A percentile compares a stretch with the other conserved stretches of the same genome.
Evolutionary conservation across 78 protist genomes (phyloP).

Genomic region (Pigoraptor vietnamica): DNA sequence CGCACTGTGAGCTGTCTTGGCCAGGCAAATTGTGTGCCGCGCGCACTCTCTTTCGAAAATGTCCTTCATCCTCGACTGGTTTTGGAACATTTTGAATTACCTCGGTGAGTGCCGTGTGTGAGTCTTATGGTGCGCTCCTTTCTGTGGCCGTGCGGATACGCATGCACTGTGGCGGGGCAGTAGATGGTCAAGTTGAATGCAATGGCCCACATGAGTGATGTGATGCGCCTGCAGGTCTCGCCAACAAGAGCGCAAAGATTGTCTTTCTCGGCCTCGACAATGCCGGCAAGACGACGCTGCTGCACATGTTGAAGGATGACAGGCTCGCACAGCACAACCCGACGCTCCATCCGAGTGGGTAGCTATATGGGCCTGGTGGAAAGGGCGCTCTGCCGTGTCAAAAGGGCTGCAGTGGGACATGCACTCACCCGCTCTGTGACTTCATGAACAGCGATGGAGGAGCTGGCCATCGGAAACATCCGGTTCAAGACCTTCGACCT

Average conservation of each 20-base stretch:
- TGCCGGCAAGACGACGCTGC: conserved; percentile 99
- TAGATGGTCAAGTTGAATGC: too few relatives aligned
- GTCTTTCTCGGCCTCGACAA: conserved; percentile 99
- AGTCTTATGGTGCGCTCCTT: background rate
- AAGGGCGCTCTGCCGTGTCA: background rate
- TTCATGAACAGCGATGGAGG: conserved; percentile 77
- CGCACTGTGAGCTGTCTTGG: background rate
- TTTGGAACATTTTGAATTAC: background rate
- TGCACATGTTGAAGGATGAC: conserved; percentile 92
- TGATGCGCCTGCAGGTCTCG: conserved; percentile 62
- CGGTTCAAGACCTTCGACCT: conserved; percentile 88
- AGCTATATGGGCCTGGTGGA: background rate
- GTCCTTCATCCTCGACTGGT: background rate
- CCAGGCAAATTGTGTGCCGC: too few relatives aligned
- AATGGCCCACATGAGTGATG: too few relatives aligned
- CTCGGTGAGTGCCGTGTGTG: background rate
- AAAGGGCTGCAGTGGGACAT: too few relatives aligned
- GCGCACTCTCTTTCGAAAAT: too few relatives aligned
- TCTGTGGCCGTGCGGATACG: background rate
- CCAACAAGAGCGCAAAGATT: conserved; percentile 89
- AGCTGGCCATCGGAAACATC: conserved; percentile 86
- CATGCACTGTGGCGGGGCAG: too few relatives aligned
- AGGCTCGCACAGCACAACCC: conserved; percentile 74
- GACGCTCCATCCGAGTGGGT: conserved; percentile 89
- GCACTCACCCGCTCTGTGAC: background rate